Conservation (phyloP, 306 rosid genomes). For the Coriaria nepalensis region DNA sequence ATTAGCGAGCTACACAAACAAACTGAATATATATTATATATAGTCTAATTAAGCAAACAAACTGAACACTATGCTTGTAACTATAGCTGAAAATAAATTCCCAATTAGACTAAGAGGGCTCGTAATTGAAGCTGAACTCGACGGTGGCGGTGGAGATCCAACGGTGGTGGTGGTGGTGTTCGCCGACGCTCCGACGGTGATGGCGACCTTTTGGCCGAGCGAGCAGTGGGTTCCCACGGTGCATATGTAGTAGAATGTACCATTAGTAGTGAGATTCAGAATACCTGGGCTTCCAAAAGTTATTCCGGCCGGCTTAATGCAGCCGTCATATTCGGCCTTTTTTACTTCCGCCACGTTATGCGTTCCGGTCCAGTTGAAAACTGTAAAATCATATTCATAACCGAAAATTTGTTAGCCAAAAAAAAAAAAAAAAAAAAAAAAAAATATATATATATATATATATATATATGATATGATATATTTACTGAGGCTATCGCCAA, state of each 20-base stretch:
- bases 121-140: too few species aligned
- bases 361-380: slow-evolving; percentile 6
- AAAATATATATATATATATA: background rate
- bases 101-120: too few species aligned
- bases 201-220: slow-evolving; percentile 8
- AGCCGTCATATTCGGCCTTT: slow-evolving; percentile 3
- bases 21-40: too few species aligned
- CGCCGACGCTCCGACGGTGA: background rate
- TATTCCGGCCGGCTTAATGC: background rate
- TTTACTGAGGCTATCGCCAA: slow-evolving; percentile 18
- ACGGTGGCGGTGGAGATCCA: too few species aligned
- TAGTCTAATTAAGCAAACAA: too few species aligned
- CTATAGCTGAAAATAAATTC: too few species aligned
- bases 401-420: background rate
- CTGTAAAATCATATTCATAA: background rate
- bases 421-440: background rate
- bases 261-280: background rate
- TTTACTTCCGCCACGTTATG: slow-evolving; percentile 14
- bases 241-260: slow-evolving; percentile 8
- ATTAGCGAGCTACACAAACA: too few species aligned
- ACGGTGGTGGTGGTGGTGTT: background rate
- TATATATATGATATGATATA: too few species aligned
- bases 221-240: slow-evolving; percentile 5
- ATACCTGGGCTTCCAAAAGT: background rate
- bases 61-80: too few species aligned